These are phyloP conservation scores for Backusella australiensis DNA, from an alignment of 192 early-diverging fungal genomes.

Conservation along the genomic window DNA sequence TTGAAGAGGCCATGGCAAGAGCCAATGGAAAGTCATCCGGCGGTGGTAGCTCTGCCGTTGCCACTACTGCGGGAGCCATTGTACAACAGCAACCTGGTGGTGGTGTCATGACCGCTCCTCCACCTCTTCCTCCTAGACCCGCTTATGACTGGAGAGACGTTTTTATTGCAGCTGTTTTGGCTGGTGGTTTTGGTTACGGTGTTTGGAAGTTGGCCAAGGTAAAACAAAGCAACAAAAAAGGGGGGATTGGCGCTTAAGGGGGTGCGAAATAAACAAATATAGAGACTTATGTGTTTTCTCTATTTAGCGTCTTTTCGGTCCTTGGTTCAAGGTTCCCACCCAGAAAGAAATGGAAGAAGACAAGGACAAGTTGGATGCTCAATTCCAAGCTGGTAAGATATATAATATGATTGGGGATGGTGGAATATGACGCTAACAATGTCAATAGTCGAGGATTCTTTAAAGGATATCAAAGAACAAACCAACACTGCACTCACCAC, in stretches of 20 bases:
- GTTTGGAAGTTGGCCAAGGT: constrained; percentile 76
- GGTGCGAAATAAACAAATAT: background rate
- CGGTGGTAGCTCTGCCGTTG: background rate
- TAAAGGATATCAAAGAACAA: constrained; percentile 64
- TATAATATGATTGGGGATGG: background rate
- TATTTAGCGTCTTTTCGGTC: constrained; percentile 54
- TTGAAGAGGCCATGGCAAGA: constrained; percentile 81
- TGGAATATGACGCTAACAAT: background rate
- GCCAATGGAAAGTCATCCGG: constrained; percentile 47
- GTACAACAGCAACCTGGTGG: constrained; percentile 18
- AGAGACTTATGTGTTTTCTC: background rate
- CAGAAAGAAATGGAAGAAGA: constrained; percentile 71
- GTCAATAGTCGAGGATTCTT: constrained; percentile 32
- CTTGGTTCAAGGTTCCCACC: constrained; percentile 58
- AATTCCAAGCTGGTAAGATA: constrained; percentile 49
- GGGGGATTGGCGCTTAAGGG: background rate
- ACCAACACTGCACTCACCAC: constrained; percentile 59
- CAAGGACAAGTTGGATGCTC: constrained; percentile 64
- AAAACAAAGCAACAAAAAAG: constrained; percentile 25
- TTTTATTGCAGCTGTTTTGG: constrained; percentile 83
- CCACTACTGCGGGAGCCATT: constrained; percentile 10
- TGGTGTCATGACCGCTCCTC: constrained; percentile 42
- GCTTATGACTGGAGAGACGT: constrained; percentile 93
- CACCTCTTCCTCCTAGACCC: constrained; percentile 53
- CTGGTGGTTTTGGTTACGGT: constrained; percentile 89